Conservation (phyloP, 164 flowering plant genomes). For the Vitis rotundifolia region DNA sequence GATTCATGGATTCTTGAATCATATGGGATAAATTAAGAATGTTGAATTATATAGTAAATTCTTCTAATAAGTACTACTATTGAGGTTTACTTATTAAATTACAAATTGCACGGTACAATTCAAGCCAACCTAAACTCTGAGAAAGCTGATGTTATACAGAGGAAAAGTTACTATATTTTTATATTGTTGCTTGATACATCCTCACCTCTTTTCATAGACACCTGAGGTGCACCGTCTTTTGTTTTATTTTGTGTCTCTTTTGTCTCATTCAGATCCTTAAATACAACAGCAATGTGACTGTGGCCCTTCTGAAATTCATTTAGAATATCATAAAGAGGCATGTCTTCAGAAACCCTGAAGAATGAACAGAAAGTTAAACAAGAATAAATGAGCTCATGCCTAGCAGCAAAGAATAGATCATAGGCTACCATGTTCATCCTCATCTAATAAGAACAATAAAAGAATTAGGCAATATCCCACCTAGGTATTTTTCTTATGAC, state of each 20-base stretch:
- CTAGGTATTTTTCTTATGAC: constrained; percentile 79
- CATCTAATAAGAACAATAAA: neutral
- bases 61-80: too few species aligned
- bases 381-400: constrained; percentile 1
- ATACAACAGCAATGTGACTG: constrained; percentile 89
- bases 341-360: constrained; percentile 66
- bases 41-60: too few species aligned
- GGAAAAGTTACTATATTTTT: neutral
- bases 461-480: constrained; percentile 30
- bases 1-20: too few species aligned
- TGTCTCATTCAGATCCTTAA: constrained; percentile 49
- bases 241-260: constrained; percentile 31
- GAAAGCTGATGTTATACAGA: too few species aligned
- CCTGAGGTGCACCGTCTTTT: constrained; percentile 33
- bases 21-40: too few species aligned
- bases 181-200: neutral
- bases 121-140: too few species aligned
- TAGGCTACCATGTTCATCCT: neutral
- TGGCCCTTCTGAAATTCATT: constrained; percentile 96
- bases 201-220: constrained; percentile 20
- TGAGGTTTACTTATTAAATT: too few species aligned
- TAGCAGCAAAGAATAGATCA: neutral
- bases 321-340: constrained; percentile 91
- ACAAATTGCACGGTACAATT: neutral
- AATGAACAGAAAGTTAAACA: constrained; percentile 12